A percentile compares a stretch with the other conserved stretches of the same genome.
These are phyloP conservation scores for Iris pallida DNA, from an alignment of 116 monocot genomes.

Conservation along the genomic window DNA sequence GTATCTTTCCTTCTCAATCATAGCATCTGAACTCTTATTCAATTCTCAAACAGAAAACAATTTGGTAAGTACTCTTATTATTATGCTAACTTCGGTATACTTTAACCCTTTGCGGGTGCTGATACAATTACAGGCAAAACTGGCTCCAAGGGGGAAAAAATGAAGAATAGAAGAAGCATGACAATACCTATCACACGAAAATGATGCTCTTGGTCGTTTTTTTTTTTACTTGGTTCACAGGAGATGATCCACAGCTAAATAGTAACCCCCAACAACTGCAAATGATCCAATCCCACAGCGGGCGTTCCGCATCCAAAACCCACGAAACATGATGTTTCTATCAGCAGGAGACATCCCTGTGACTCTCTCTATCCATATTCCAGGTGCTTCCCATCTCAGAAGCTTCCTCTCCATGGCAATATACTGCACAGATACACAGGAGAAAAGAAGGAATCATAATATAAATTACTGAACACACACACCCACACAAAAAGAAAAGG, in stretches of 20 bases:
- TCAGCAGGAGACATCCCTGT: slow-evolving; percentile 79
- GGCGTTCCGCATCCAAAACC: slow-evolving; percentile 67
- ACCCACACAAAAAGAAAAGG: neutral
- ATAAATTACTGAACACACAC: neutral
- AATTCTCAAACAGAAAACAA: no score
- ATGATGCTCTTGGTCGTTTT: no score
- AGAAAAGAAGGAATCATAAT: neutral
- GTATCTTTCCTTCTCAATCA: no score
- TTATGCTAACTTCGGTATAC: no score
- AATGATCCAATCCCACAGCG: slow-evolving; percentile 75
- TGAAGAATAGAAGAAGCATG: no score
- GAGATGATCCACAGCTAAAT: slow-evolving; percentile 47
- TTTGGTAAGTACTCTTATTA: no score
- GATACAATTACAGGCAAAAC: no score
- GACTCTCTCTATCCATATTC: slow-evolving; percentile 78
- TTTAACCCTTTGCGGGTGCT: no score
- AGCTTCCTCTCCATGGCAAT: slow-evolving; percentile 78
- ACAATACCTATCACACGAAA: no score
- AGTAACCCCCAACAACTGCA: slow-evolving; percentile 69
- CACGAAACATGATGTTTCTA: slow-evolving; percentile 68
- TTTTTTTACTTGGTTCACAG: slow-evolving; percentile 13
- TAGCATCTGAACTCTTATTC: no score
- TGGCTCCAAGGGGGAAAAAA: no score
- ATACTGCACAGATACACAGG: slow-evolving; percentile 46
- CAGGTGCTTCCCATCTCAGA: slow-evolving; percentile 71